Evolutionary conservation across 1,139 yeast genomes (phyloP).

Genomic region (Suhomyces yuchorum): DNA sequence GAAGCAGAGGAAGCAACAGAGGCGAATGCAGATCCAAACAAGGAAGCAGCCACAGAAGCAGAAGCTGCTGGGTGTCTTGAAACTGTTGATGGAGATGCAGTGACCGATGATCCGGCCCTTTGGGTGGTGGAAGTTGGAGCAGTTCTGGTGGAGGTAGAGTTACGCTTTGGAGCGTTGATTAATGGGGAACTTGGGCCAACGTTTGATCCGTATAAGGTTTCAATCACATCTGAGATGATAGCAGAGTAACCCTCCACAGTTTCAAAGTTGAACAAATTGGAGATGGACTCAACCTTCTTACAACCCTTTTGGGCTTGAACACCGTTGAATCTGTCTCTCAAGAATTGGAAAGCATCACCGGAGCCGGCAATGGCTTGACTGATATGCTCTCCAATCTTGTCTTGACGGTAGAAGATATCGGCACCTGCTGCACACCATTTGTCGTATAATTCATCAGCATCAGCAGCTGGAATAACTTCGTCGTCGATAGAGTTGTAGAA

Average conservation of each 20-base stretch:
- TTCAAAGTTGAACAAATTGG: slow-evolving; percentile 4
- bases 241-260: slow-evolving; percentile 1
- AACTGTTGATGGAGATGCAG: neutral
- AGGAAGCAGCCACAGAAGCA: neutral
- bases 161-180: neutral
- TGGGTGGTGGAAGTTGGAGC: neutral
- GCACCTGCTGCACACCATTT: slow-evolving; percentile 21
- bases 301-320: slow-evolving; percentile 5
- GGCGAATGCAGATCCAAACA: neutral
- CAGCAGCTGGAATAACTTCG: slow-evolving; percentile 22
- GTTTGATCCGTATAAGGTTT: neutral
- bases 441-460: slow-evolving; percentile 17
- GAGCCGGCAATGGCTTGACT: slow-evolving; percentile 19
- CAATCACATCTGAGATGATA: neutral
- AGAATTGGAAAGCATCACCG: slow-evolving; percentile 18
- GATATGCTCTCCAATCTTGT: slow-evolving; percentile 20
- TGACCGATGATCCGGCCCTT: neutral
- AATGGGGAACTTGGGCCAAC: slow-evolving; percentile 4
- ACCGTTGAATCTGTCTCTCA: slow-evolving; percentile 12
- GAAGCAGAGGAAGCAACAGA: neutral
- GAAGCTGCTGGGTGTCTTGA: neutral
- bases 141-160: neutral
- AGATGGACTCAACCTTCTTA: neutral
- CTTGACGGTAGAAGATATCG: slow-evolving; percentile 21
- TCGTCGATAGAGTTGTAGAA: slow-evolving; percentile 37